phyloP scores from a whole-genome alignment of 352 stramenopile genomes.

The Phytophthora pseudosyringae region DNA sequence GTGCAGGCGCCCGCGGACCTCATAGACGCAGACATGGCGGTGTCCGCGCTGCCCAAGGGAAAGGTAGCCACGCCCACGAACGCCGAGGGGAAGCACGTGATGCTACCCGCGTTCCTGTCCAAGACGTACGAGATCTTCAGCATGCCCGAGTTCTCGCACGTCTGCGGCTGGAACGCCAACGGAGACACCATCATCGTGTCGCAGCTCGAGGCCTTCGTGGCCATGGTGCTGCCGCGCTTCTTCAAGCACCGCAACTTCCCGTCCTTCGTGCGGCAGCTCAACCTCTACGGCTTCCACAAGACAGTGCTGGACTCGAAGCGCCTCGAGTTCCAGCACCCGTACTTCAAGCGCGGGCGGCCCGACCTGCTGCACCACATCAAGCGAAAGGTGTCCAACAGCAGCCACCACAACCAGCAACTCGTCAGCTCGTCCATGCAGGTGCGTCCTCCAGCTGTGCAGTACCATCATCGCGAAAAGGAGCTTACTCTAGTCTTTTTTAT shows the following conservation, averaged over 20 bases:
- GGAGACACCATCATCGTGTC: slow-evolving; percentile 94
- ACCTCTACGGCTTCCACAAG: slow-evolving; percentile 95
- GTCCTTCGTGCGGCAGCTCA: slow-evolving; percentile 95
- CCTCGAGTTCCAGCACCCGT: slow-evolving; percentile 93
- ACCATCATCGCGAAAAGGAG: not conserved
- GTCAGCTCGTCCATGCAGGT: slow-evolving; percentile 69
- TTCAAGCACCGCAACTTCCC: slow-evolving; percentile 95
- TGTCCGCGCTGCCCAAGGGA: slow-evolving; percentile 7
- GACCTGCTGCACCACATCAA: slow-evolving; percentile 91
- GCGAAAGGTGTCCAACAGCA: slow-evolving; percentile 82
- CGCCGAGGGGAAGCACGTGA: slow-evolving; percentile 76
- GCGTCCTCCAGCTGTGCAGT: slow-evolving; percentile 6
- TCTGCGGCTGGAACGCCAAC: slow-evolving; percentile 91
- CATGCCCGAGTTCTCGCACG: slow-evolving; percentile 75
- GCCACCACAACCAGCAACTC: slow-evolving; percentile 53
- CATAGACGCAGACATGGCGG: slow-evolving; percentile 8
- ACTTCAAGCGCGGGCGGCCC: slow-evolving; percentile 89
- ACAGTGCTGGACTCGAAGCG: slow-evolving; percentile 92
- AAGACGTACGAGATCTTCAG: slow-evolving; percentile 96
- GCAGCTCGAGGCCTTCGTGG: slow-evolving; percentile 83
- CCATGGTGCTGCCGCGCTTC: slow-evolving; percentile 87
- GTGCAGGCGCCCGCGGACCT: slow-evolving; percentile 4
- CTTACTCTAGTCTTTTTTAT: slow-evolving; percentile 8
- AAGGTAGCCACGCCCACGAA: slow-evolving; percentile 21
- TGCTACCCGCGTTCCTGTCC: slow-evolving; percentile 90